Conservation (phyloP, 805 yeast genomes). For the Cyberlindnera mrakii region DNA sequence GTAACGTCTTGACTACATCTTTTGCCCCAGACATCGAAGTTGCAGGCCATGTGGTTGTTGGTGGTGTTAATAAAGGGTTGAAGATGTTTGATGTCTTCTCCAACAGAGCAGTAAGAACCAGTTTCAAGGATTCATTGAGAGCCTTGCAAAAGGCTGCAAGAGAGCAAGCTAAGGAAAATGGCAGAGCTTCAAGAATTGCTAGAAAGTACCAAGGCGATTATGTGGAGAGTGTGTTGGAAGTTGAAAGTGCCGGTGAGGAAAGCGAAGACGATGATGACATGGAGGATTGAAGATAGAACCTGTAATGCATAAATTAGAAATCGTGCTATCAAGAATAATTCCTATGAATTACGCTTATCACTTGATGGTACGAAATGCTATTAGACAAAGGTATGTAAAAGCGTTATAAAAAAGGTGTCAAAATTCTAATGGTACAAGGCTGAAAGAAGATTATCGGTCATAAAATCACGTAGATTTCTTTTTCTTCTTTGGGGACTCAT, state of each 20-base stretch:
- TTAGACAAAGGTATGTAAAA: constrained; percentile 1
- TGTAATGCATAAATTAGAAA: neutral
- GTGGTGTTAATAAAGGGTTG: constrained; percentile 79
- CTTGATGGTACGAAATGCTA: neutral
- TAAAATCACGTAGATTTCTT: constrained; percentile 1
- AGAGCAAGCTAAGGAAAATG: constrained; percentile 45
- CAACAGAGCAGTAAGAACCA: constrained; percentile 68
- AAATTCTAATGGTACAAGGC: constrained; percentile 2
- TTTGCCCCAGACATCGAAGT: constrained; percentile 87
- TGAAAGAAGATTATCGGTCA: neutral
- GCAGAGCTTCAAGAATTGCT: constrained; percentile 67
- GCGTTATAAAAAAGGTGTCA: neutral
- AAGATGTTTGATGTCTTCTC: constrained; percentile 92
- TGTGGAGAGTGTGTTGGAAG: constrained; percentile 52
- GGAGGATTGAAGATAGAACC: constrained; percentile 7
- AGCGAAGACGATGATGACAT: constrained; percentile 44
- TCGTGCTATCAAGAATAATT: too few relatives aligned
- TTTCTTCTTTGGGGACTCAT: constrained; percentile 11
- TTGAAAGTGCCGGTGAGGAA: constrained; percentile 60
- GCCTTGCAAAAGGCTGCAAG: constrained; percentile 51
- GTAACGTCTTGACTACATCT: constrained; percentile 76
- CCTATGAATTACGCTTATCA: too few relatives aligned
- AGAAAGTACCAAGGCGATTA: constrained; percentile 55
- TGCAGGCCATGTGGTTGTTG: constrained; percentile 76
- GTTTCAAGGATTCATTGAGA: constrained; percentile 56